Base-by-base conservation (phyloP, 768 basidiomycete species). In the Scleroderma bovista region DNA sequence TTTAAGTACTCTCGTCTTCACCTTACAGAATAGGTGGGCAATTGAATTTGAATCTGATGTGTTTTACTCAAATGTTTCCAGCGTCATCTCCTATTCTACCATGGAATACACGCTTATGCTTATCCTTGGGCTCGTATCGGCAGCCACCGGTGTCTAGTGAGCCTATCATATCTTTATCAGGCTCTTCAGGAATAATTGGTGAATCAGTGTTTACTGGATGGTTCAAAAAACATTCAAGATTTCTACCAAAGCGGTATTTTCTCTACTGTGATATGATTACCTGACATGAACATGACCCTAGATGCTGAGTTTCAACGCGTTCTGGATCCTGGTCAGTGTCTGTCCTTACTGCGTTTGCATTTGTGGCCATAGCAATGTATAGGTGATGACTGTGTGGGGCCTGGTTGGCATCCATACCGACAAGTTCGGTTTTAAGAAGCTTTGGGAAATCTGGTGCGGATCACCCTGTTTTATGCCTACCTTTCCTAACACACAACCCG, bases 391-490 rank as follows among this genome's bases (percentile, higher is more conserved):
- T 9, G 57, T 83, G 5, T 89, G 86, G 86, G 86, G 86, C 33
- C 77, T 89, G 22, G 78, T 84, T 55, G 86, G 87, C n/a, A 76
- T 88, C 2, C 83, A 82, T 56, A 86, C 85, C 15, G 64, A 79
- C 57, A 81, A 77, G 40, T 83, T 91, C 58, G 87, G 86, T 12
- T 89, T 88, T 70, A 86, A 91, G 65, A 83, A 89, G 59, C 77
- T 83, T 51, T 89, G 87, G 86, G 88, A 89, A 63, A 79, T 86
- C 29, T 86, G 85, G 83, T 82, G 55, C 48, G 66, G 47, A 10
- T 6, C 19, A 32, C 44, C 4, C n/a, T 26, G 17, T 33, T 20
- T 40, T 48, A 1, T 4, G n/a, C 23, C 9, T 10, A 16, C 6
- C 42, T 41, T n/a, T 24, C 44, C 45, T 42, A 24, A 42, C 46